Base-by-base conservation (phyloP, 352 stramenopile genomes). In the Pythium brachiatum region DNA sequence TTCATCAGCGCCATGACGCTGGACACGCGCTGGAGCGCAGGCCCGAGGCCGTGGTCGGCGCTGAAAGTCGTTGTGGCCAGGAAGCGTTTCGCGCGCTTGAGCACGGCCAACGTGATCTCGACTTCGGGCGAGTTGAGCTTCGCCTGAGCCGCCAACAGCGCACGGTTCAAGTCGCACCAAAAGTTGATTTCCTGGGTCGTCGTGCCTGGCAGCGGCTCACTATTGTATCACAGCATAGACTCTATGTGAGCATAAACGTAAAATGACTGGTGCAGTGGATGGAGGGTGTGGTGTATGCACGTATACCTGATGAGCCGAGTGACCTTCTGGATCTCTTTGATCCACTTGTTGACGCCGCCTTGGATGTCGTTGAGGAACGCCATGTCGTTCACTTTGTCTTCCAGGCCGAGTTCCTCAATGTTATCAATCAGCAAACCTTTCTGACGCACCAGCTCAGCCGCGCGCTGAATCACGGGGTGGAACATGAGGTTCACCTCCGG, bases 121-220 rank as follows among this genome's bases (percentile, higher is more conserved):
- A 97, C 87, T 60, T 97, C 90, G 0, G 86, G 84, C 2, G 89
- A 98, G 50, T 83, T 81, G 1, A 96, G 66, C 60, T 94, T 96
- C 31, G 88, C 74, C 56, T 97, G 87, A 3, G 91, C 93, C 16
- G 79, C 75, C 55, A 95, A 65, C 34, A 98, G 67, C 1, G 93
- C 90, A 32, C 91, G 82, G 52, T 96, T 87, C 39, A 98, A 74
- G 66, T 96, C 90, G 50, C 79, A 90, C 95, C 95, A 98, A 68
- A 98, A 98, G 68, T 98, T 96, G 46, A 98, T 95, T 66, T 98
- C 95, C 63, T 98, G 92, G 58, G 95, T 92, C 13, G 89, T 79
- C 13, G 84, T 95, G 18, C 89, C 89, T 16, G 85, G 75, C n/a
- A 96, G 63, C n/a, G 88, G 86, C 51, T 96, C 88, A 47, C 76